Conservation (phyloP, 768 basidiomycete genomes). For the Leccinellum albellum region DNA sequence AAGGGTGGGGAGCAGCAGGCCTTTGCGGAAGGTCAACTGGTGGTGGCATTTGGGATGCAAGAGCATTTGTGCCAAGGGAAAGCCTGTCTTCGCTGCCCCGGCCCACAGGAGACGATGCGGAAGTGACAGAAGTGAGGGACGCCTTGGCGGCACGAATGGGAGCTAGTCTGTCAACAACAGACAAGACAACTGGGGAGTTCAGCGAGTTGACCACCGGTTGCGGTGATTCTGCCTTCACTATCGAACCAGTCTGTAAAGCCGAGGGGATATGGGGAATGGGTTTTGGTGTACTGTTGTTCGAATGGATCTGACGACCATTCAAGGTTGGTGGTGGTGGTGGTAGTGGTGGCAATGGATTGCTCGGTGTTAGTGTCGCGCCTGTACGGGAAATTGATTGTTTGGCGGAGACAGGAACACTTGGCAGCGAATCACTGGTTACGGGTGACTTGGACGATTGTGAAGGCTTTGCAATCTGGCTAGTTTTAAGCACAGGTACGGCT, state of each 20-base stretch:
- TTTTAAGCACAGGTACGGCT: neutral
- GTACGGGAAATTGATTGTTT: neutral
- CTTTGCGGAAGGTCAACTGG: conserved; percentile 1
- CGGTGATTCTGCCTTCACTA: conserved; percentile 19
- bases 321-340: neutral
- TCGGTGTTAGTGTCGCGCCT: neutral
- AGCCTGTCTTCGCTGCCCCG: neutral
- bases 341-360: neutral
- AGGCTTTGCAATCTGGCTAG: neutral
- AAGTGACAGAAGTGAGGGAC: conserved; percentile 11
- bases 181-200: conserved; percentile 5
- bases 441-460: conserved; percentile 9
- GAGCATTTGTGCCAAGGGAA: neutral
- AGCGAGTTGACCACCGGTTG: conserved; percentile 6
- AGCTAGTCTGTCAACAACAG: conserved; percentile 26
- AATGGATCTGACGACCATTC: neutral
- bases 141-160: conserved; percentile 34
- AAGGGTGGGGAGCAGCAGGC: neutral
- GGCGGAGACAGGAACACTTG: neutral
- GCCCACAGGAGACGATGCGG: conserved; percentile 10
- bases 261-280: neutral
- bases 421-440: conserved; percentile 19
- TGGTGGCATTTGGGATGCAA: neutral
- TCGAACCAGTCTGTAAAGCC: conserved; percentile 11
- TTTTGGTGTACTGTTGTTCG: neutral